Evolutionary conservation across 371 early-diverging fungal genomes (phyloP).

Genomic region (Apophysomyces sp.): DNA sequence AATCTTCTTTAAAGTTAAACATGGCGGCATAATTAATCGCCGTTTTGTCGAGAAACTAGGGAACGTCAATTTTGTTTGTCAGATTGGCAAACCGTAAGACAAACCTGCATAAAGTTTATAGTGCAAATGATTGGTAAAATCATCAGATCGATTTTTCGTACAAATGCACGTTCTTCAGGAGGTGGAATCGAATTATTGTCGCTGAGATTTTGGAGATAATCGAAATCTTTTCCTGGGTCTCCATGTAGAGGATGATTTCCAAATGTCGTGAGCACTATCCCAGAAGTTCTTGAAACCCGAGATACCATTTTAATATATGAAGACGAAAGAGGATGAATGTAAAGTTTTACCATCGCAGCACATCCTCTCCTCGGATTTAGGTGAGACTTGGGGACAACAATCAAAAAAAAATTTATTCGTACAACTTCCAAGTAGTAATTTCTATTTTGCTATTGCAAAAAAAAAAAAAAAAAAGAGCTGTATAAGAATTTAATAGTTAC

Average conservation of each 20-base stretch:
- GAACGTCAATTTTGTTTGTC: neutral
- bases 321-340: neutral
- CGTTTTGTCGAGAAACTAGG: constrained; percentile 44
- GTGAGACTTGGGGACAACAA: neutral
- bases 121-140: constrained; percentile 39
- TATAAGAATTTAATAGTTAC: neutral
- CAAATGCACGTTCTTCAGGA: no score
- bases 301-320: neutral
- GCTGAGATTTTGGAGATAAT: neutral
- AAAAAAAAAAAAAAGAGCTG: no score
- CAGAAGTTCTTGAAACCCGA: neutral
- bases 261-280: neutral
- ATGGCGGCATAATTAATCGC: constrained; percentile 36
- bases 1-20: constrained; percentile 30
- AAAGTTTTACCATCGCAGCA: no score
- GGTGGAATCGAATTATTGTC: constrained; percentile 4
- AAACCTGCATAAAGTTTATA: constrained; percentile 39
- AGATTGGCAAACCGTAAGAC: neutral
- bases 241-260: neutral
- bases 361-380: neutral
- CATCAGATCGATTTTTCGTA: constrained; percentile 36
- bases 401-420: neutral
- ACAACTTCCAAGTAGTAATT: neutral
- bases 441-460: no score
- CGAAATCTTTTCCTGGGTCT: neutral